Evolutionary conservation across 352 stramenopile genomes (phyloP).

Genomic region (Globisporangium apiculatum): DNA sequence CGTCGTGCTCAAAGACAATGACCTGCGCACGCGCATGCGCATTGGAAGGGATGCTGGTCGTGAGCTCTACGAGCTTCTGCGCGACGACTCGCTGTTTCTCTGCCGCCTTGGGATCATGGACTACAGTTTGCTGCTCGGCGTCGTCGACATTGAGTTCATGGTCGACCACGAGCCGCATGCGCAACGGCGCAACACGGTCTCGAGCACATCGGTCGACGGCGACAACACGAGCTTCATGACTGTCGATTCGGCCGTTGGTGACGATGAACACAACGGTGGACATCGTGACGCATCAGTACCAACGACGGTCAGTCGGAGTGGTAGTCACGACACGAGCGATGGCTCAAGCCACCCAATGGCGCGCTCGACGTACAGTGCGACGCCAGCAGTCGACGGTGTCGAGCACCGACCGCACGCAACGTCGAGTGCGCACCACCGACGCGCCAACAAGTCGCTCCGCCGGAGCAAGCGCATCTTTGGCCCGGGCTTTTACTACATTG

Average conservation of each 20-base stretch:
- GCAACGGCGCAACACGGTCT: constrained; percentile 21
- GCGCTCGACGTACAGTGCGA: neutral
- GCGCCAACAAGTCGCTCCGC: constrained; percentile 42
- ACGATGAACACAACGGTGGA: constrained; percentile 11
- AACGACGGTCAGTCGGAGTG: neutral
- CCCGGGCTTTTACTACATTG: constrained; percentile 85
- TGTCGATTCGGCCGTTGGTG: constrained; percentile 1
- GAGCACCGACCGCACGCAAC: neutral
- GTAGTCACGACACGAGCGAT: too few species aligned
- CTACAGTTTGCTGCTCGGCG: constrained; percentile 85
- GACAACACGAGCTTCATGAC: constrained; percentile 40
- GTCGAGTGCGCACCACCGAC: constrained; percentile 8
- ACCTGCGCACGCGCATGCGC: constrained; percentile 72
- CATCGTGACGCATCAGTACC: neutral
- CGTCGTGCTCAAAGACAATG: constrained; percentile 85
- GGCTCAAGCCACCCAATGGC: too few species aligned
- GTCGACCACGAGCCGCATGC: constrained; percentile 38
- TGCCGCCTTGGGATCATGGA: constrained; percentile 85
- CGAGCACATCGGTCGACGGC: constrained; percentile 17
- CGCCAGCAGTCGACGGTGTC: neutral
- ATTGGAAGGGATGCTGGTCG: constrained; percentile 53
- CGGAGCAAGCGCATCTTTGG: constrained; percentile 77
- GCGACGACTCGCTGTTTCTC: constrained; percentile 72
- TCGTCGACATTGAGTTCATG: constrained; percentile 78
- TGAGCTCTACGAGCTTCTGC: constrained; percentile 57